Conservation (phyloP, 371 early-diverging fungal genomes). For the Mortierella sp. region DNA sequence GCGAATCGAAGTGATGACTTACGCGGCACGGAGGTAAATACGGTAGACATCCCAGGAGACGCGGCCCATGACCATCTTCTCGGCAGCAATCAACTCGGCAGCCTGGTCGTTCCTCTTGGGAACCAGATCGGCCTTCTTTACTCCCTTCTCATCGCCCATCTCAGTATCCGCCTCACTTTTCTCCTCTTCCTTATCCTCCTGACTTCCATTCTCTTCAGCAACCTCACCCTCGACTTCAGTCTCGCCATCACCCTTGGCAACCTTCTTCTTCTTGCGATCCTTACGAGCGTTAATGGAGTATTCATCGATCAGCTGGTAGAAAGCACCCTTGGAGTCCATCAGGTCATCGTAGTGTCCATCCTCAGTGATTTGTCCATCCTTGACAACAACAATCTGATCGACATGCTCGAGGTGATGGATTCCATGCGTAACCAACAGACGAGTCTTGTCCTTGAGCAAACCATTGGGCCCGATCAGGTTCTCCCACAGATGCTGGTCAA, state of each 20-base stretch:
- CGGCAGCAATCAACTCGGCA: slow-evolving; percentile 66
- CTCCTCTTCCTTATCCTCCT: slow-evolving; percentile 18
- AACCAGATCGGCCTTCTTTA: not conserved
- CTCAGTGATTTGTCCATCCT: slow-evolving; percentile 68
- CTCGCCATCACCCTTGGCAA: not conserved
- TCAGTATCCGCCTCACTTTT: slow-evolving; percentile 15
- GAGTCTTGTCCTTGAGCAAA: slow-evolving; percentile 68
- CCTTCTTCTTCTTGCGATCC: slow-evolving; percentile 11
- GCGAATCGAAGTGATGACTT: slow-evolving; percentile 61
- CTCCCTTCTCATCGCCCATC: slow-evolving; percentile 41
- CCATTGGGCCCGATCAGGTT: slow-evolving; percentile 68
- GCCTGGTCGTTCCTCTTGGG: slow-evolving; percentile 51
- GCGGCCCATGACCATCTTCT: slow-evolving; percentile 72
- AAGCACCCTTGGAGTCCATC: slow-evolving; percentile 59
- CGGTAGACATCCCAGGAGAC: slow-evolving; percentile 68
- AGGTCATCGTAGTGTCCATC: slow-evolving; percentile 67
- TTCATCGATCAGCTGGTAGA: slow-evolving; percentile 61
- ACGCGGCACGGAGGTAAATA: slow-evolving; percentile 72
- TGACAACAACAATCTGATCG: slow-evolving; percentile 70
- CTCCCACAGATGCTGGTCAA: slow-evolving; percentile 61
- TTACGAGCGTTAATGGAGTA: slow-evolving; percentile 50
- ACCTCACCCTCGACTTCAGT: not conserved
- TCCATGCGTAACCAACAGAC: slow-evolving; percentile 63
- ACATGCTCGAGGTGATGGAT: slow-evolving; percentile 59
- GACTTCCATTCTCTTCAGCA: not conserved